A percentile compares a stretch with the other conserved stretches of the same genome.
Conservation (phyloP, 805 yeast genomes). For the Dipodascus geniculatus region DNA sequence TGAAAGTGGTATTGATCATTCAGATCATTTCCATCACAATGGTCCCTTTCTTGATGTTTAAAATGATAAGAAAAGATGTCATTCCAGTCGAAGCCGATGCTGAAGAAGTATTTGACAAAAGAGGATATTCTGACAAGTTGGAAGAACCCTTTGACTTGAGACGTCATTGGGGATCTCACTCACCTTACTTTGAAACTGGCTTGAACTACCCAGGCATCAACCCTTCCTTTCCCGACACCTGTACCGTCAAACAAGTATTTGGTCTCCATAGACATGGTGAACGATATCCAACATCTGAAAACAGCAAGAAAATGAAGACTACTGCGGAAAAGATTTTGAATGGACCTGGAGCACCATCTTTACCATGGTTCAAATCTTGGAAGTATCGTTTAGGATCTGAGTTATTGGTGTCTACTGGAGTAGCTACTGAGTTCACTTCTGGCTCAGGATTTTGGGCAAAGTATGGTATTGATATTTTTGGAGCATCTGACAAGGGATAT, state of each 20-base stretch:
- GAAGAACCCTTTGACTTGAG: not conserved
- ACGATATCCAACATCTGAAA: conserved; percentile 46
- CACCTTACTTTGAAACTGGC: conserved; percentile 30
- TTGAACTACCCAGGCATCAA: conserved; percentile 23
- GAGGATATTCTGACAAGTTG: not conserved
- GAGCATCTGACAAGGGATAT: conserved; percentile 17
- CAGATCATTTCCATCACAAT: not conserved
- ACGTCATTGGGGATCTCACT: conserved; percentile 28
- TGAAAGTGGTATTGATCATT: not conserved
- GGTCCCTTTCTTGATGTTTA: not conserved
- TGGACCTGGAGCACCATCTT: conserved; percentile 13
- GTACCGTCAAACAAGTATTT: conserved; percentile 55
- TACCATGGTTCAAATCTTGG: conserved; percentile 27
- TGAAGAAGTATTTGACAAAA: not conserved
- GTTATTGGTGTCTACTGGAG: conserved; percentile 27
- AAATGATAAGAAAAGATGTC: not conserved
- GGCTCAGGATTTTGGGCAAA: conserved; percentile 31
- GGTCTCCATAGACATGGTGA: conserved; percentile 71
- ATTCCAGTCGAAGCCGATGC: not conserved
- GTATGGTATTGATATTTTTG: conserved; percentile 29
- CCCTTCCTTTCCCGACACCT: conserved; percentile 28
- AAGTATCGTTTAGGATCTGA: conserved; percentile 23
- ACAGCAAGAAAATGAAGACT: conserved; percentile 27
- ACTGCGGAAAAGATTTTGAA: conserved; percentile 25
- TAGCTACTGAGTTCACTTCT: conserved; percentile 27